Base-by-base conservation (phyloP, 306 rosid species). In the Casuarina cunninghamiana region DNA sequence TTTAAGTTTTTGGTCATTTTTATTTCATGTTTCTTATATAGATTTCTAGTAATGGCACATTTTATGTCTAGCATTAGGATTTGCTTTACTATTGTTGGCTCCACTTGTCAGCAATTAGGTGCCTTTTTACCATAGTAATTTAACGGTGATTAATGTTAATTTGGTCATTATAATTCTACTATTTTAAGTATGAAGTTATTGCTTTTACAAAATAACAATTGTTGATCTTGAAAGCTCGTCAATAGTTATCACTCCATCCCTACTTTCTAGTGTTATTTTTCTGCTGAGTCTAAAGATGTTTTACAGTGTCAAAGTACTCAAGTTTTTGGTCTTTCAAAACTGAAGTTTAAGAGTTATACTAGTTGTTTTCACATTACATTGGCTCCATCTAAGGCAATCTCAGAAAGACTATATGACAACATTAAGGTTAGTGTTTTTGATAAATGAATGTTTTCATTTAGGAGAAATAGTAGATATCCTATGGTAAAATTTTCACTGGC, bases 121-220 rank as follows among this genome's bases (percentile, higher is more conserved):
- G 82, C 96, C 93, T 1, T 93, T 89, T 81, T 93, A 90, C 70
- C 89, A 93, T 77, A 87, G 92, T 87, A 89, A 89, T 87, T 93
- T 93, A 7, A 90, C 90, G 96, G 84, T 84, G 35, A 86, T 90
- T 17, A 94, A 92, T 51, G 72, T 93, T 83, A 89, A 90, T 79
- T 91, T 90, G 70, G 91, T 90, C 76, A 44, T 93, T 53, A 43
- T 67, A 45, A 72, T 80, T 51, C 80, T 61, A n/a, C 9, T 44
- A 43, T 35, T n/a, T 53, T 76, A 90, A 96, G 96, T 93, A 88
- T 60, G 13, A 50, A 46, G 21, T 71, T 77, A 21, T 53, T 32
- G 32, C 7, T 39, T 39, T 13, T 46, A 26, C 32, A 51, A 41
- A 51, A 63, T 54, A 71, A 82, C 92, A 93, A 96, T 87, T 62